These are phyloP conservation scores for Penicillium sp. DNA, from an alignment of 2,329 filamentous ascomycete species.

Conservation along the genomic window DNA sequence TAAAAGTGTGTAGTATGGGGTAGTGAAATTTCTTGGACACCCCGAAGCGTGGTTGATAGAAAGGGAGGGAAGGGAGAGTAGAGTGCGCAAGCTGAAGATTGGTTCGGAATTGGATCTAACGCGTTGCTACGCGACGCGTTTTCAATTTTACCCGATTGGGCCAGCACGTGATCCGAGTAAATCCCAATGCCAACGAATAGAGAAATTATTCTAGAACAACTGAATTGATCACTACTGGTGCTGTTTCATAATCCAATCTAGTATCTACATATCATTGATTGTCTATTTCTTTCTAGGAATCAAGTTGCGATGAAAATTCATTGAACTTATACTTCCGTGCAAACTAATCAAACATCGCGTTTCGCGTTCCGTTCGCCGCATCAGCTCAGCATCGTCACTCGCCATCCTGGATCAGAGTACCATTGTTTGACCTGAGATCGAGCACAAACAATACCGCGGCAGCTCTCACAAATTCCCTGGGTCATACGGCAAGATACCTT, in stretches of 20 bases:
- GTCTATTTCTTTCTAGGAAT: not conserved
- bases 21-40: conserved; percentile 6
- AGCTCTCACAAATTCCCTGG: too few species aligned
- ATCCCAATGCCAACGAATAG: not conserved
- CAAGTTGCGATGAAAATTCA: not conserved
- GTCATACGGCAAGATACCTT: not conserved
- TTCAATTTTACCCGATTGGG: conserved; percentile 38
- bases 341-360: conserved; percentile 11
- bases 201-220: not conserved
- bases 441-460: too few species aligned
- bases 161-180: not conserved
- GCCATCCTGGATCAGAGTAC: not conserved
- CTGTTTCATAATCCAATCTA: not conserved
- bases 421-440: not conserved
- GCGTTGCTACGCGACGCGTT: conserved; percentile 23
- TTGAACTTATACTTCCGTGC: not conserved
- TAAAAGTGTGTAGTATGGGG: not conserved
- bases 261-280: not conserved
- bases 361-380: conserved; percentile 12
- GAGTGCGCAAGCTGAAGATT: conserved; percentile 1
- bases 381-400: not conserved
- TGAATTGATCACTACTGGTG: too few species aligned
- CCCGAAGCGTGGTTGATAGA: conserved; percentile 9
- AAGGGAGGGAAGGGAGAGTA: conserved; percentile 19
- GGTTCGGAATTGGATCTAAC: not conserved